Conservation (phyloP, 192 early-diverging fungal genomes). For the Haplosporangium gracile region DNA sequence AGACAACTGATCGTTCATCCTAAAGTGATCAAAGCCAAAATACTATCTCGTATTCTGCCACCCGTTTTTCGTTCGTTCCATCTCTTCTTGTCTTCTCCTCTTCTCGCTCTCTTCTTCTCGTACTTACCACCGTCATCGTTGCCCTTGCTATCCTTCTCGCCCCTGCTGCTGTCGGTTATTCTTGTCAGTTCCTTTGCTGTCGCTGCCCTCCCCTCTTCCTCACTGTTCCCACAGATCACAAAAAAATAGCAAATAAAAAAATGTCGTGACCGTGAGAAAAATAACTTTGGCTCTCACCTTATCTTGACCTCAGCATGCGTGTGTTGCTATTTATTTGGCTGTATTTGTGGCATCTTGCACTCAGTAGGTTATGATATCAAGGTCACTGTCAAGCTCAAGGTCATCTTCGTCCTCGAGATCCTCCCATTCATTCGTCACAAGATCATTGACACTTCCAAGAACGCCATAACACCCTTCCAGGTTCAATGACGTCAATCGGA, state of each 20-base stretch:
- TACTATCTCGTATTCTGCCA: too few relatives aligned
- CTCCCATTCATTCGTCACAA: constrained; percentile 45
- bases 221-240: too few relatives aligned
- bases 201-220: too few relatives aligned
- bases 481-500: constrained; percentile 27
- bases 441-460: constrained; percentile 4
- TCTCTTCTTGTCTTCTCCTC: background rate
- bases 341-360: background rate
- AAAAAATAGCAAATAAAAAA: background rate
- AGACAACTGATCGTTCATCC: background rate
- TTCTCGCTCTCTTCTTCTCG: background rate
- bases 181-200: too few relatives aligned
- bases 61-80: too few relatives aligned
- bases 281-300: background rate
- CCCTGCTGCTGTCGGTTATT: too few relatives aligned
- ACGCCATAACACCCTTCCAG: constrained; percentile 50
- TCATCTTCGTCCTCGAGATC: constrained; percentile 16
- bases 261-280: constrained; percentile 2
- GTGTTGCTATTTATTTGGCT: background rate
- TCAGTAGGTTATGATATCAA: background rate
- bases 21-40: too few relatives aligned
- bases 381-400: background rate
- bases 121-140: background rate
- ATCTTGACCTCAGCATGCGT: too few relatives aligned
- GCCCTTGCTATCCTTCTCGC: too few relatives aligned